Evolutionary conservation across 2,329 filamentous ascomycete genomes (phyloP).

Genomic region (Hymenotorrendiella dingleyae): DNA sequence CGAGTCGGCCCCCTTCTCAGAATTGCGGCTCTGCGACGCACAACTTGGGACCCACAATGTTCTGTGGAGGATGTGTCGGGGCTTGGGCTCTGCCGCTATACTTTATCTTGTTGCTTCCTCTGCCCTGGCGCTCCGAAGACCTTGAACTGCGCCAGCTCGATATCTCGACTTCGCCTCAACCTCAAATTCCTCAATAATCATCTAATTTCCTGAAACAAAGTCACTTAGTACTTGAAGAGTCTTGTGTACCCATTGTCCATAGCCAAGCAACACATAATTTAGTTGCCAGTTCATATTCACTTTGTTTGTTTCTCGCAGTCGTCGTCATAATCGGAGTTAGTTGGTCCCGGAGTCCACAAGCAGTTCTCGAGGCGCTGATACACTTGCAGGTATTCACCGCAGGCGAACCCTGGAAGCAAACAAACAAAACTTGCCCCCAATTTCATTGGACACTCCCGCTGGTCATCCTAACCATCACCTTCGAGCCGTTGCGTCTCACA

Average conservation of each 20-base stretch:
- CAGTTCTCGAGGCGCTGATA: conserved; percentile 2
- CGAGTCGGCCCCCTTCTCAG: not conserved
- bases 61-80: conserved; percentile 14
- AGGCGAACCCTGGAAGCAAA: conserved; percentile 4
- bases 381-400: no score
- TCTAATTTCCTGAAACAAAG: no score
- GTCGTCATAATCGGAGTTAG: not conserved
- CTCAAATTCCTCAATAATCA: no score
- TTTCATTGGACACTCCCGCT: conserved; percentile 5
- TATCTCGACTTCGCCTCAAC: conserved; percentile 16
- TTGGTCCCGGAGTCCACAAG: conserved; percentile 3
- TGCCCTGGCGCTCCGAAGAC: not conserved
- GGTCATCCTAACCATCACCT: not conserved
- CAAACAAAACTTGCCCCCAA: conserved; percentile 3
- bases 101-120: conserved; percentile 7
- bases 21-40: conserved; percentile 5
- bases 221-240: no score
- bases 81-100: conserved; percentile 11
- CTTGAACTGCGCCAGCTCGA: conserved; percentile 4
- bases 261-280: conserved; percentile 8
- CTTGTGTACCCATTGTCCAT: conserved; percentile 16
- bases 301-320: conserved; percentile 12
- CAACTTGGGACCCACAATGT: not conserved
- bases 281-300: not conserved
- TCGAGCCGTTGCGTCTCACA: conserved; percentile 2